These are phyloP conservation scores for Ilyonectria sp. DNA, from an alignment of 2,329 filamentous ascomycete genomes.

Conservation along the genomic window DNA sequence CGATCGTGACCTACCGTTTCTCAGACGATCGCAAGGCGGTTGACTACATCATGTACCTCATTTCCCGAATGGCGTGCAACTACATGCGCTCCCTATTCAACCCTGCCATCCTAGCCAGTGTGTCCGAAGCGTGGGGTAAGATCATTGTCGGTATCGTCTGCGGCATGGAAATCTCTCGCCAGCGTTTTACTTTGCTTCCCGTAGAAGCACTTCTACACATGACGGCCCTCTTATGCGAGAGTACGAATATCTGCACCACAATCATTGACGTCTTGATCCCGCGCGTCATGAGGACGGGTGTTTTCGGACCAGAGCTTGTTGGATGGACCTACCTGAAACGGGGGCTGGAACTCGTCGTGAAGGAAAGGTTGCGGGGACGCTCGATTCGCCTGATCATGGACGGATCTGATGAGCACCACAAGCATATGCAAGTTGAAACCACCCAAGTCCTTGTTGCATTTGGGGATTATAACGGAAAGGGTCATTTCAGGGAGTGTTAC, in stretches of 20 bases:
- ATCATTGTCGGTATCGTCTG: no score
- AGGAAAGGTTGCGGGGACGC: neutral
- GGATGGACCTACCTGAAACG: neutral
- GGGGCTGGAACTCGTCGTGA: neutral
- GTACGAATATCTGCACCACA: no score
- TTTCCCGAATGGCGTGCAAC: neutral
- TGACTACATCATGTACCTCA: conserved; percentile 9
- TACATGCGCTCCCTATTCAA: neutral
- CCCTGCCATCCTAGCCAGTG: no score
- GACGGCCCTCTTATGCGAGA: no score
- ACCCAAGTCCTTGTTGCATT: conserved; percentile 3
- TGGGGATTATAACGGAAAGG: conserved; percentile 3
- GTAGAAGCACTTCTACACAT: no score
- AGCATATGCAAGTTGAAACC: neutral
- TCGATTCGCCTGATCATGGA: neutral
- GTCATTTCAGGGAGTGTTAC: neutral
- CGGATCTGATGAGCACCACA: neutral
- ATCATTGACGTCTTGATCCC: no score
- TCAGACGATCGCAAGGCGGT: neutral
- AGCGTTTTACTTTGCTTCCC: neutral
- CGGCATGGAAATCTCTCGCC: no score
- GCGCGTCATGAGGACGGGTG: no score
- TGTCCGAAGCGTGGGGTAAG: no score
- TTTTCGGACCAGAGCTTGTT: no score
- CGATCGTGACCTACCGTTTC: neutral